Evolutionary conservation across 805 yeast genomes (phyloP).

Genomic region (Cyberlindnera galapagoensis): DNA sequence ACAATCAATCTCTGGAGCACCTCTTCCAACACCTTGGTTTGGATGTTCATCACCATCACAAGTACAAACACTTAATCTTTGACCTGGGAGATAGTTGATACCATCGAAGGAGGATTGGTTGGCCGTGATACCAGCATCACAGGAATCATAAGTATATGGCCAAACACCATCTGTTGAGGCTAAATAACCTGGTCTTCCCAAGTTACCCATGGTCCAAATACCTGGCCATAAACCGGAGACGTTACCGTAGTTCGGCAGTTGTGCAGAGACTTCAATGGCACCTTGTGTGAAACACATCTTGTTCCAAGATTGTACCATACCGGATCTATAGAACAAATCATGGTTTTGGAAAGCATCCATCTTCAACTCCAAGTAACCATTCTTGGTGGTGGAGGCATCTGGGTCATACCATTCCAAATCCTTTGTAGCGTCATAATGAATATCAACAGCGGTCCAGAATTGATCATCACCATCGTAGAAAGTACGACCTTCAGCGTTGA

Average conservation of each 20-base stretch:
- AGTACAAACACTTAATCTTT: slow-evolving; percentile 67
- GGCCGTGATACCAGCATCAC: slow-evolving; percentile 94
- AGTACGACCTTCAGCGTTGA: slow-evolving; percentile 82
- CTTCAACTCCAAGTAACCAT: slow-evolving; percentile 62
- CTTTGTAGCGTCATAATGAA: slow-evolving; percentile 79
- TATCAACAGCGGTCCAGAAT: slow-evolving; percentile 79
- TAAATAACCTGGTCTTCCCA: slow-evolving; percentile 86
- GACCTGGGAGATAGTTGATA: slow-evolving; percentile 80
- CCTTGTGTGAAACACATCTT: slow-evolving; percentile 87
- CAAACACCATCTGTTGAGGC: slow-evolving; percentile 89
- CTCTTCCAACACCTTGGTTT: slow-evolving; percentile 80
- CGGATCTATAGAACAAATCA: slow-evolving; percentile 75
- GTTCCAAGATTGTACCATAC: slow-evolving; percentile 92
- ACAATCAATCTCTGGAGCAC: slow-evolving; percentile 93
- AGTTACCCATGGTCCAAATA: slow-evolving; percentile 88
- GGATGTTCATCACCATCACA: slow-evolving; percentile 86
- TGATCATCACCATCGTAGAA: slow-evolving; percentile 90
- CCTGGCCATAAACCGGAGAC: slow-evolving; percentile 94
- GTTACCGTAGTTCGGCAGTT: slow-evolving; percentile 73
- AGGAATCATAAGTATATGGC: slow-evolving; percentile 84
- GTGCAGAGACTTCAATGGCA: slow-evolving; percentile 64
- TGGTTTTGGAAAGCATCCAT: slow-evolving; percentile 84
- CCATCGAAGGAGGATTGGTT: slow-evolving; percentile 92
- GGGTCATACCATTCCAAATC: slow-evolving; percentile 97
- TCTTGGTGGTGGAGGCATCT: slow-evolving; percentile 72